Base-by-base conservation (phyloP, 768 basidiomycete species). In the Leccinum fibrillosum region DNA sequence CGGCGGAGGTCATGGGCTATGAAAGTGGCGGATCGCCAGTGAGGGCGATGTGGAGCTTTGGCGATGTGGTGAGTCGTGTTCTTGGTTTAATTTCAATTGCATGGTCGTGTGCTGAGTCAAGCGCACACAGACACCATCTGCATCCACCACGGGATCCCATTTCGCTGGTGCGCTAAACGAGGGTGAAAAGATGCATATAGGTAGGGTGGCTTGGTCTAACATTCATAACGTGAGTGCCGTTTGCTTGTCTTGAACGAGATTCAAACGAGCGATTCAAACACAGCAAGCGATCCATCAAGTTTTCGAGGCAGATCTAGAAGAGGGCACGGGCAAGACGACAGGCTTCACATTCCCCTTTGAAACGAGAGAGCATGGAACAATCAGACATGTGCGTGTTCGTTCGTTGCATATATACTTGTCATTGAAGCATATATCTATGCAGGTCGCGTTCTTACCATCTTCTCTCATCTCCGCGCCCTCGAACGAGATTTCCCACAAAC, bases 121-220 rank as follows among this genome's bases (percentile, higher is more conserved):
- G 47, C 9, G 10, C n/a, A 26, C 49, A 28, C 25, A 85, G 84
- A 74, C 72, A 7, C 64, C 72, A 13, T 77, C 82, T 2, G 63
- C 73, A 0, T 72, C 75, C 7, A 71, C 78, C 13, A 68, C 83
- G 0, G 73, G 76, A 17, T 81, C 86, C 0, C 67, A 82, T 1
- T 94, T 83, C 65, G 72, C 82, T 5, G 88, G 89, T 26, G 82
- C 78, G 5, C 47, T 82, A 4, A 80, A 83, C 62, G 73, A 72
- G 21, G 68, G 78, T 12, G 85, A 83, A 3, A 69, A 74, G 4
- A 76, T 83, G 1, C 83, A 84, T 61, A 71, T 93, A 47, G 79
- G 80, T 10, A 82, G 89, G 17, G 73, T 89, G 0, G 86, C 80
- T 65, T 92, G 89, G 89, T 86, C 86, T 1, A 77, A 82, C 61